These are phyloP conservation scores for Fusarium ambrosium DNA, from an alignment of 2,329 filamentous ascomycete genomes.

Conservation along the genomic window DNA sequence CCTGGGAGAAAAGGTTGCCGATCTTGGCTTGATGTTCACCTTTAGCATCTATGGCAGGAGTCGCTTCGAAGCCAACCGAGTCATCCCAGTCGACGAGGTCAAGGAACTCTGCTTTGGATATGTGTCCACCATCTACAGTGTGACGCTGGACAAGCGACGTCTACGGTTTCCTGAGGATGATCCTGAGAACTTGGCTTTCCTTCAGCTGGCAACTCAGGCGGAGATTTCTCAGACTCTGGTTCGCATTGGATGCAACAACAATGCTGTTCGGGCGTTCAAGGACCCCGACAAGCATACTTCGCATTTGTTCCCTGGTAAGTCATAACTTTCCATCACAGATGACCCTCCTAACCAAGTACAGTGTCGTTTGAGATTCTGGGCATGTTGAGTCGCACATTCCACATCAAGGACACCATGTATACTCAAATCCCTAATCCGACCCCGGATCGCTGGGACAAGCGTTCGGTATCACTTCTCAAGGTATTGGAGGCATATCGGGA, in stretches of 20 bases:
- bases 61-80: constrained; percentile 62
- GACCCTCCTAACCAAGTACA: constrained; percentile 43
- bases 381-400: constrained; percentile 67
- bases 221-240: constrained; percentile 67
- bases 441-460: constrained; percentile 65
- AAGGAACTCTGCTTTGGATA: constrained; percentile 70
- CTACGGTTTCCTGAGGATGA: constrained; percentile 57
- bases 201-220: constrained; percentile 63
- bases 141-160: constrained; percentile 55
- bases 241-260: constrained; percentile 67
- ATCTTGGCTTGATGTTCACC: constrained; percentile 68
- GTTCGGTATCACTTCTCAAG: constrained; percentile 59
- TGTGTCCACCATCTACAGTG: constrained; percentile 67
- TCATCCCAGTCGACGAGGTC: constrained; percentile 66
- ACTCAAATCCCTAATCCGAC: constrained; percentile 71
- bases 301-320: constrained; percentile 65
- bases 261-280: constrained; percentile 61
- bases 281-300: constrained; percentile 55
- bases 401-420: constrained; percentile 64
- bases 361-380: constrained; percentile 71
- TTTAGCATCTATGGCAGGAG: constrained; percentile 66
- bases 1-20: constrained; percentile 59
- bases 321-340: neutral
- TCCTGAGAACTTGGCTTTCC: constrained; percentile 56
- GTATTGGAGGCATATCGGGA: constrained; percentile 57